Conservation (phyloP, 352 stramenopile species). For the Phytophthora syringae region DNA sequence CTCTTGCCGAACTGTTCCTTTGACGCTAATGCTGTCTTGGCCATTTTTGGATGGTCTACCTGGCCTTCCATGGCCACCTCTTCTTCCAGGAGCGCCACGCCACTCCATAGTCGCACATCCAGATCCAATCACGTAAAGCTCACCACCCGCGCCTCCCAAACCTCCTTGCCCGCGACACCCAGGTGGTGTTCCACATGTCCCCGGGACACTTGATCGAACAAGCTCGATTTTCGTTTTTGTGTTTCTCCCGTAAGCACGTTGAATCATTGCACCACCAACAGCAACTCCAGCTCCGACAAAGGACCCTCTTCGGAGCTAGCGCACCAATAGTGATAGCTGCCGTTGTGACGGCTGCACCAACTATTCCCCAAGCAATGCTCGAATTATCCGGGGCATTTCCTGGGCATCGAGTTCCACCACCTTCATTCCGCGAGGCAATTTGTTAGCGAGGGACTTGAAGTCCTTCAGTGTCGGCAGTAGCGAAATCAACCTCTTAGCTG, state of each 20-base stretch:
- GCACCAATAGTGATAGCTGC: not conserved
- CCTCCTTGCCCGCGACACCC: constrained; percentile 2
- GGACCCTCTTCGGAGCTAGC: not conserved
- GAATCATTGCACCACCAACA: not conserved
- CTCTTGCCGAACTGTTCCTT: not conserved
- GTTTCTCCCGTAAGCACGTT: not conserved
- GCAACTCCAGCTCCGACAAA: not conserved
- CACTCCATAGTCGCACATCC: not conserved
- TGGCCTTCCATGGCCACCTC: not conserved
- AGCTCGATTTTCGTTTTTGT: constrained; percentile 1
- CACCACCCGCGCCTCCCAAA: not conserved
- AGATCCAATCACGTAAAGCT: constrained; percentile 1
- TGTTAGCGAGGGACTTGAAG: not conserved
- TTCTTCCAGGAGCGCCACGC: not conserved
- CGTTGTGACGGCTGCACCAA: not conserved
- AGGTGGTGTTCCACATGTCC: not conserved
- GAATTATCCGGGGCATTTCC: not conserved
- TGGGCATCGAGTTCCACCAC: not conserved
- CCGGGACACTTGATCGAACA: not conserved
- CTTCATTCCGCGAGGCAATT: not conserved
- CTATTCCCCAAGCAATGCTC: not conserved
- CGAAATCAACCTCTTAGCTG: not conserved
- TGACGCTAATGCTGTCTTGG: not conserved
- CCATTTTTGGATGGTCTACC: not conserved
- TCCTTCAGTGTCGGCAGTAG: not conserved